Percentiles rank a stretch among this genome's conserved stretches.
phyloP scores from a whole-genome alignment of 345 rosid genomes.

The Brassica cretica region DNA sequence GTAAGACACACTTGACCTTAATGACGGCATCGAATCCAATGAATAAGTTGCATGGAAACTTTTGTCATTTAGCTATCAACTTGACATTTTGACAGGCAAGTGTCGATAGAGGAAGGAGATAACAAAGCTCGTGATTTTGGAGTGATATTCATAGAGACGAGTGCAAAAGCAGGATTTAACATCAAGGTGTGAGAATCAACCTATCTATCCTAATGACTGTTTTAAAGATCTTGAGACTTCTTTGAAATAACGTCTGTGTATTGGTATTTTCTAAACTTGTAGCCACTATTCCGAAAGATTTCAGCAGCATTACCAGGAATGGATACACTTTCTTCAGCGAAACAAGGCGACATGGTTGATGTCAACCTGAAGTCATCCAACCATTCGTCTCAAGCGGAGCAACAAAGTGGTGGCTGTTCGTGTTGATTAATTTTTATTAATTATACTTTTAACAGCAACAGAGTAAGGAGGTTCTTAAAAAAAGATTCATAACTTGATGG shows the following conservation, averaged over 20 bases:
- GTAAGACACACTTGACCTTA: conserved; percentile 32
- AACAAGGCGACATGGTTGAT: conserved; percentile 95
- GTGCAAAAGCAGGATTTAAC: conserved; percentile 94
- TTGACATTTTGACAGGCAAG: conserved; percentile 62
- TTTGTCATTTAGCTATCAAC: neutral
- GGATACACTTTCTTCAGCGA: conserved; percentile 77
- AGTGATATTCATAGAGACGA: conserved; percentile 89
- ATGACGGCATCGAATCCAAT: neutral
- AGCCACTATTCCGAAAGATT: conserved; percentile 93
- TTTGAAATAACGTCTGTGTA: neutral
- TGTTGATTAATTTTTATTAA: conserved; percentile 45
- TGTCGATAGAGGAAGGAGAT: conserved; percentile 93
- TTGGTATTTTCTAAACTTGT: conserved; percentile 28
- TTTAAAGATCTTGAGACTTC: neutral
- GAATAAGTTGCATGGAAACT: neutral
- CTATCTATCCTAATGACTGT: neutral
- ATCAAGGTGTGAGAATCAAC: conserved; percentile 62
- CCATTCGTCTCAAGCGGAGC: conserved; percentile 73
- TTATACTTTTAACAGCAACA: conserved; percentile 15
- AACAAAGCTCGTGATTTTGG: conserved; percentile 80
- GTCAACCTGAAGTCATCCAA: conserved; percentile 77
- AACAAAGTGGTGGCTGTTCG: conserved; percentile 84
- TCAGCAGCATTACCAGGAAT: conserved; percentile 96
- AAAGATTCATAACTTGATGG: conserved; percentile 18
- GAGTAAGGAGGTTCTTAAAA: conserved; percentile 10